A percentile compares a stretch with the other conserved stretches of the same genome.
Conservation (phyloP, 257 asterid species). For the Salvia splendens region DNA sequence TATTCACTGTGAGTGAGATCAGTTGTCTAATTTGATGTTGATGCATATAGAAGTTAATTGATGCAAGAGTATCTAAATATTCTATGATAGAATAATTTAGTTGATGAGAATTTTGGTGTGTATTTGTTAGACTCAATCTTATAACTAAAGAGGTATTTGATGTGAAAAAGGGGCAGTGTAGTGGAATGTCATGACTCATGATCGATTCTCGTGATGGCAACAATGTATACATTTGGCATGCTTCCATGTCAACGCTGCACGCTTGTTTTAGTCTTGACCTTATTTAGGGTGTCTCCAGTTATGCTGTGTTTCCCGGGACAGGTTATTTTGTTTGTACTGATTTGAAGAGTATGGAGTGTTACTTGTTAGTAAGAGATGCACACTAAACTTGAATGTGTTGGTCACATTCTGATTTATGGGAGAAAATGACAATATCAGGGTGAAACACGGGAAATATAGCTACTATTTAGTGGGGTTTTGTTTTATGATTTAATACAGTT, state of each 20-base stretch:
- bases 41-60: no score
- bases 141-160: background rate
- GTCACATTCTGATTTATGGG: background rate
- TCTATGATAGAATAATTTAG: background rate
- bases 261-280: background rate
- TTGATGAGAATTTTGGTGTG: background rate
- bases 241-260: background rate
- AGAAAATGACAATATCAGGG: background rate
- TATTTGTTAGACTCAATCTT: background rate
- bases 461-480: background rate
- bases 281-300: background rate
- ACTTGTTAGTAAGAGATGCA: background rate
- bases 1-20: background rate
- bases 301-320: background rate
- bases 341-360: background rate
- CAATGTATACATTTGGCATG: background rate
- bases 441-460: background rate
- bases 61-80: no score
- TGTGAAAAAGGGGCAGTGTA: background rate
- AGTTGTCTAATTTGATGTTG: background rate
- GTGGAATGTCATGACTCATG: background rate
- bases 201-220: background rate
- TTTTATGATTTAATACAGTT: background rate
- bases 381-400: conserved; percentile 6
- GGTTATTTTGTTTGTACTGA: background rate